Base-by-base conservation (phyloP, 1,284 basidiomycete genomes). In the Apiotrichum gracile region DNA sequence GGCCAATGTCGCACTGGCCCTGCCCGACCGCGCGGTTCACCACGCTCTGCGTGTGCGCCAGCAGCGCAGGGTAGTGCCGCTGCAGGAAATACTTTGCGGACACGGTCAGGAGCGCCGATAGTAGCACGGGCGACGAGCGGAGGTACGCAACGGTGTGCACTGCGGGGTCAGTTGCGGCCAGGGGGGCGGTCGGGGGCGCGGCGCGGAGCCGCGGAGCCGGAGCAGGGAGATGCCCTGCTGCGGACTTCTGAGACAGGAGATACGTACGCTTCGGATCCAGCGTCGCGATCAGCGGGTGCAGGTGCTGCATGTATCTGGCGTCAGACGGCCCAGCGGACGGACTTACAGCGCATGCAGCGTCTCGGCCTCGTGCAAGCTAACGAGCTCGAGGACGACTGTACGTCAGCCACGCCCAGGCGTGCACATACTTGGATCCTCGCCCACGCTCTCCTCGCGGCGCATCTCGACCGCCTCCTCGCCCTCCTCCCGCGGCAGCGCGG, bases 181-280 rank as follows among this genome's bases (percentile, higher is more conserved):
- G n/a, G n/a, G n/a, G n/a, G n/a, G n/a, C n/a, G n/a, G n/a, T n/a
- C n/a, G n/a, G n/a, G n/a, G n/a, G n/a, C n/a, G n/a, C n/a, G n/a
- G n/a, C n/a, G n/a, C n/a, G n/a, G n/a, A n/a, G n/a, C n/a, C n/a
- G n/a, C n/a, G n/a, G n/a, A n/a, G n/a, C n/a, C n/a, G n/a, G n/a
- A n/a, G n/a, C n/a, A n/a, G n/a, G n/a, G n/a, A n/a, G n/a, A n/a
- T n/a, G n/a, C n/a, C n/a, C n/a, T n/a, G 37, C 19, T 6, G 17
- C 17, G n/a, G 19, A 7, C 37, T 21, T 1, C n/a, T 8, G 34
- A 2, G 4, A 9, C n/a, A 21, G 13, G 12, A 17, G 33, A n/a
- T 3, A 51, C 57, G 52, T 33, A 64, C 63, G 47, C 14, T 62
- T 42, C 1, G 51, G 55, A 35, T 67, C 60, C 16, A 61, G 46